Base-by-base conservation (phyloP, 2,329 filamentous ascomycete species). In the Lachnellula subtilissima region DNA sequence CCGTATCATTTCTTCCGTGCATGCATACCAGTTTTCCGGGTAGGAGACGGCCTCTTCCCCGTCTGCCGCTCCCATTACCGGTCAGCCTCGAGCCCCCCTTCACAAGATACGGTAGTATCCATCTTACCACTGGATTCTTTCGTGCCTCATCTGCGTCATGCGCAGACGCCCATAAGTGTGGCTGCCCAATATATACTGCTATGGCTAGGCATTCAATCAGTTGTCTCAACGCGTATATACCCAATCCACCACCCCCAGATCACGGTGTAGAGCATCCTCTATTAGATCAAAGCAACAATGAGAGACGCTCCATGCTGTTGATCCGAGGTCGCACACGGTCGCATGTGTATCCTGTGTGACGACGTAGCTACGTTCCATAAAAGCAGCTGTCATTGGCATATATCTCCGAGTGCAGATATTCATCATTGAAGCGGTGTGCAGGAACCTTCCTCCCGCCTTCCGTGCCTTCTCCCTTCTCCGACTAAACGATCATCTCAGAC, bases 391-490 rank as follows among this genome's bases (percentile, higher is more conserved):
- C 54, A 60, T 63, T 58, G 53, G 57, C 37, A 59, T 54, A 23
- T 59, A 19, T 40, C 43, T 40, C 53, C 49, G 43, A 50, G 53
- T 53, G 39, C 43, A 58, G 50, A n/a, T 17, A 39, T 55, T 40
- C 28, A 22, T 28, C 19, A 37, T 61, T 60, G 47, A 50, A 61
- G 61, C 61, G 61, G 61, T 64, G 61, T 59, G 56, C 23, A 48
- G 36, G 43, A 35, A 39, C 40, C 28, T 55, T 36, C 57, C 53
- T 53, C 55, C 50, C 46, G 17, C 39, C 19, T 23, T 45, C 42
- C 48, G 59, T 28, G 56, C 61, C 50, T 58, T 46, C 57, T 42
- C 25, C 47, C 25, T 22, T 32, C 48, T 53, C 40, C 48, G 25
- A 54, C 48, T 42, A 54, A 15, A 48, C 25, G 48, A 54, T 48